phyloP scores from a whole-genome alignment of 23 red algal species.

The Gracilaria gracilis region DNA sequence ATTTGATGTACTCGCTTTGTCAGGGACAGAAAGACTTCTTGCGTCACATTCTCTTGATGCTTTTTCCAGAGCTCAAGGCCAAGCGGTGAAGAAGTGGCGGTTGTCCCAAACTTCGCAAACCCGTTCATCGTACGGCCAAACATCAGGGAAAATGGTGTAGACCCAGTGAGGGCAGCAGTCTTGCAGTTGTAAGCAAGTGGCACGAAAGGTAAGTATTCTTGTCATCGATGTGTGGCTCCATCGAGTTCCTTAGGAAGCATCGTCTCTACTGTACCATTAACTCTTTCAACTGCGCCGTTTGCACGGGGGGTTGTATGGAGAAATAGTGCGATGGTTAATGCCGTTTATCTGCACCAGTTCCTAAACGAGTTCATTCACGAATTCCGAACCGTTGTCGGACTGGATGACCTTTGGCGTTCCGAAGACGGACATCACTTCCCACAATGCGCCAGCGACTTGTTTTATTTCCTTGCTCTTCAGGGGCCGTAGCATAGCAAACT shows the following conservation, averaged over 20 bases:
- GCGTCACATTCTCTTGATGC: background rate
- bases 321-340: constrained; percentile 18
- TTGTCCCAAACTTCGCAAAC: background rate
- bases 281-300: constrained; percentile 5
- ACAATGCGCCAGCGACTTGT: background rate
- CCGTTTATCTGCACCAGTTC: background rate
- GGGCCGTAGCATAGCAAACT: constrained; percentile 8
- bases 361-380: constrained; percentile 12
- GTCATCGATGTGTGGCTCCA: constrained; percentile 19
- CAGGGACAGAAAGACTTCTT: too few species aligned
- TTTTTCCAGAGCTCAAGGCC: background rate
- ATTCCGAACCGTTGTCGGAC: constrained; percentile 24
- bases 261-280: constrained; percentile 7
- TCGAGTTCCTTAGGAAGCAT: constrained; percentile 24
- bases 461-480: background rate
- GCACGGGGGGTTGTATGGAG: constrained; percentile 5
- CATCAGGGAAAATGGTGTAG: constrained; percentile 17
- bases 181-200: constrained; percentile 33
- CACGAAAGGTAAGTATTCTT: constrained; percentile 24
- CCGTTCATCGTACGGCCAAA: constrained; percentile 6
- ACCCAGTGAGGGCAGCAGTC: background rate
- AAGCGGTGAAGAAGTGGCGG: background rate
- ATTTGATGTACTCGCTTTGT: background rate
- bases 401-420: constrained; percentile 19
- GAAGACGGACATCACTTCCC: constrained; percentile 18